Conservation (phyloP, 306 rosid genomes). For the Prosopis cineraria region DNA sequence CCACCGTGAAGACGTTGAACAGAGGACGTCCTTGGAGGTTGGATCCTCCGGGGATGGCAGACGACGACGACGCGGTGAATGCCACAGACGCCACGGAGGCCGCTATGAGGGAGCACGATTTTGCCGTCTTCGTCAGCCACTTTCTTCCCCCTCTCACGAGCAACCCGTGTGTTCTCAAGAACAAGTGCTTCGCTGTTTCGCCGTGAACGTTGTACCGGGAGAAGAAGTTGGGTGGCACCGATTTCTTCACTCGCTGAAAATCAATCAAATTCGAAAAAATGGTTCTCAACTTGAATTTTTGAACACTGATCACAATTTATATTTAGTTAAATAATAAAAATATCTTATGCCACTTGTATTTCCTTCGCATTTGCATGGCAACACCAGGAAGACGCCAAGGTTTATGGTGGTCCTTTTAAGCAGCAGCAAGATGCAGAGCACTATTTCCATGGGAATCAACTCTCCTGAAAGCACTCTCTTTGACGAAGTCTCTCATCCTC, state of each 20-base stretch:
- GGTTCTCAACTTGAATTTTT: no score
- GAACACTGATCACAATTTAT: no score
- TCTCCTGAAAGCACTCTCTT: slow-evolving; percentile 41
- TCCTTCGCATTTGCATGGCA: slow-evolving; percentile 57
- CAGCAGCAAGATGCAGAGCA: slow-evolving; percentile 52
- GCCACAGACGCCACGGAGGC: slow-evolving; percentile 61
- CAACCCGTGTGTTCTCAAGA: slow-evolving; percentile 31
- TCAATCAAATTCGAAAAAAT: no score
- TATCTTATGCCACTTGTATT: slow-evolving; percentile 53
- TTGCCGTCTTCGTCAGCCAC: no score
- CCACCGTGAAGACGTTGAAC: slow-evolving; percentile 45
- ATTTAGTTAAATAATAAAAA: no score
- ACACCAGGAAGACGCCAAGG: slow-evolving; percentile 55
- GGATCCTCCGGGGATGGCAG: slow-evolving; percentile 57
- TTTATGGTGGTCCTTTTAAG: slow-evolving; percentile 15
- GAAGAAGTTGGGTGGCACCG: slow-evolving; percentile 49
- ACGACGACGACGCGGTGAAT: slow-evolving; percentile 58
- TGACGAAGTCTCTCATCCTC: slow-evolving; percentile 9
- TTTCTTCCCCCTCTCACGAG: slow-evolving; percentile 49
- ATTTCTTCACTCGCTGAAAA: slow-evolving; percentile 47
- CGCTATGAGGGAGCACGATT: slow-evolving; percentile 62
- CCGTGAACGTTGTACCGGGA: slow-evolving; percentile 37
- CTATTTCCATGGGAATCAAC: slow-evolving; percentile 45
- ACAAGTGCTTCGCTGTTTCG: slow-evolving; percentile 51
- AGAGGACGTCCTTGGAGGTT: slow-evolving; percentile 32